Evolutionary conservation across 2,329 filamentous ascomycete species (phyloP).

Genomic region (Aschersonia sp.): DNA sequence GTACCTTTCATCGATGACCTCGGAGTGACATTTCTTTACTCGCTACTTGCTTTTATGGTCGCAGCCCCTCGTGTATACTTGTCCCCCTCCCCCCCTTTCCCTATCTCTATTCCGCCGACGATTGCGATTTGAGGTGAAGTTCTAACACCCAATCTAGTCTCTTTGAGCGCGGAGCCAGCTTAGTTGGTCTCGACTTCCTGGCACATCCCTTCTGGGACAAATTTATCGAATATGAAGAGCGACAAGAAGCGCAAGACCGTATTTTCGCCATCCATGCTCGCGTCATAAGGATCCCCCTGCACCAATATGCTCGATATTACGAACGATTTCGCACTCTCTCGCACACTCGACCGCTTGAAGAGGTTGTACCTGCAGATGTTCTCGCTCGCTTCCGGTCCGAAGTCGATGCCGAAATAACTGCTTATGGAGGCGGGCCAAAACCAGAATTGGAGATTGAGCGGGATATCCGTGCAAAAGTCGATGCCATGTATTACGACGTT

Average conservation of each 20-base stretch:
- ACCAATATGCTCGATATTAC: slow-evolving; percentile 91
- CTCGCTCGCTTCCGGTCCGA: slow-evolving; percentile 58
- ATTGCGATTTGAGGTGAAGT: not conserved
- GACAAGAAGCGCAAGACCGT: slow-evolving; percentile 68
- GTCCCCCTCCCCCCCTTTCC: slow-evolving; percentile 18
- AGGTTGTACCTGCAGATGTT: slow-evolving; percentile 56
- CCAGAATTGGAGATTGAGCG: slow-evolving; percentile 70
- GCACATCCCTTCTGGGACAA: slow-evolving; percentile 98
- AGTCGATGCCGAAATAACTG: slow-evolving; percentile 48
- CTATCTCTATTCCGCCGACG: slow-evolving; percentile 1
- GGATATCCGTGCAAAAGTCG: slow-evolving; percentile 66
- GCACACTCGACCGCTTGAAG: slow-evolving; percentile 54
- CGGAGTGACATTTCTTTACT: slow-evolving; percentile 12
- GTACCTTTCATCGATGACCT: slow-evolving; percentile 15
- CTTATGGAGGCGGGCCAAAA: slow-evolving; percentile 37
- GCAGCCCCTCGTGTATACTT: slow-evolving; percentile 42
- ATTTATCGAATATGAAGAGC: slow-evolving; percentile 93
- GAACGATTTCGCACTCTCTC: slow-evolving; percentile 75
- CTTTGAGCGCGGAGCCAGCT: slow-evolving; percentile 77
- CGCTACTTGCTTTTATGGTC: slow-evolving; percentile 37
- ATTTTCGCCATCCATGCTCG: slow-evolving; percentile 75
- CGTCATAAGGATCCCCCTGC: slow-evolving; percentile 81
- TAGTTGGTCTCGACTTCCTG: slow-evolving; percentile 84
- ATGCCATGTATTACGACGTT: slow-evolving; percentile 65
- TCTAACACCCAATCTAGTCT: slow-evolving; percentile 45